A percentile compares a stretch with the other conserved stretches of the same genome.
phyloP scores from a whole-genome alignment of 306 rosid genomes.

The Vicia villosa region DNA sequence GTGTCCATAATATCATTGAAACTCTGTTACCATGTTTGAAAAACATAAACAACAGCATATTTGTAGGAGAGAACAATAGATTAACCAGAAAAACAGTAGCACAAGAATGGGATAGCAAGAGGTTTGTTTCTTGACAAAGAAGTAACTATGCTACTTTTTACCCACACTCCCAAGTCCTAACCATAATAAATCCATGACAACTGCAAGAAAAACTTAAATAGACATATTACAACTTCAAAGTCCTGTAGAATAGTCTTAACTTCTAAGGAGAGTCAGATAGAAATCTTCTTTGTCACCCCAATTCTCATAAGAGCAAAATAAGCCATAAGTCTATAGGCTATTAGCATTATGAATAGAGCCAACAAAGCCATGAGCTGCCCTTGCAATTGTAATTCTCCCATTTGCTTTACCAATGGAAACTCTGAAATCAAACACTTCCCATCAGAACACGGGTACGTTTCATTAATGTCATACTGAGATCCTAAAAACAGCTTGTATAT shows the following conservation, averaged over 20 bases:
- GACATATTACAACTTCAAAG: not conserved
- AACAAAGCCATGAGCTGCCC: conserved; percentile 29
- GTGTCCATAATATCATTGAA: too few relatives aligned
- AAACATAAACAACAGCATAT: too few relatives aligned
- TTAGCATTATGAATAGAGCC: conserved; percentile 54
- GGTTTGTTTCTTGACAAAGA: not conserved
- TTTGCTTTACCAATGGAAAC: conserved; percentile 48
- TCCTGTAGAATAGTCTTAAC: not conserved
- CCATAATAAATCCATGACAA: not conserved
- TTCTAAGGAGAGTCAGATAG: not conserved
- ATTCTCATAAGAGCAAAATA: conserved; percentile 63
- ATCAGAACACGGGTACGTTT: conserved; percentile 49
- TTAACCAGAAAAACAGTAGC: too few relatives aligned
- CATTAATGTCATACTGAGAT: conserved; percentile 48
- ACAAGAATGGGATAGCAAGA: too few relatives aligned
- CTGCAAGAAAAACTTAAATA: not conserved
- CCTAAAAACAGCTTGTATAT: conserved; percentile 68
- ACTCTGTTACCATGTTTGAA: too few relatives aligned
- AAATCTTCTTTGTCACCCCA: conserved; percentile 49
- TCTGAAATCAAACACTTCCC: conserved; percentile 45
- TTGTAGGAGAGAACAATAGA: too few relatives aligned
- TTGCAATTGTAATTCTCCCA: conserved; percentile 45
- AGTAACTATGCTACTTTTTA: not conserved
- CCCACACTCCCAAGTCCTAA: not conserved
- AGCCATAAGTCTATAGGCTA: conserved; percentile 62